Conservation (phyloP, 192 early-diverging fungal species). For the Dissophora globulifera region DNA sequence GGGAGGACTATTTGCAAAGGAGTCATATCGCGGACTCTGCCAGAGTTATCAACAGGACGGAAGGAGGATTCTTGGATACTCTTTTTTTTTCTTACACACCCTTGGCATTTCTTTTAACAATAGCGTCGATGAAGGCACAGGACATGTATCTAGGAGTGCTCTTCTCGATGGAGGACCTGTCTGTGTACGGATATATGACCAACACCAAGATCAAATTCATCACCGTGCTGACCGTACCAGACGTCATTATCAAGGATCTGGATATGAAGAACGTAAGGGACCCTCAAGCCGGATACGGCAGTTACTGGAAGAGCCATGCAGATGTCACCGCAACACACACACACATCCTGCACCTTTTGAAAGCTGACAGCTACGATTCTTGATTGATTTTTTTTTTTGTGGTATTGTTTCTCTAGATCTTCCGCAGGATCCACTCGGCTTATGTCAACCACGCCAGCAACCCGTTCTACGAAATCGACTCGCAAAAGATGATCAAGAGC, state of each 20-base stretch:
- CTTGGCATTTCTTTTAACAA: too few species aligned
- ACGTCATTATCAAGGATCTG: slow-evolving; percentile 80
- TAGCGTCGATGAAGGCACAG: slow-evolving; percentile 67
- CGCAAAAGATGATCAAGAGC: slow-evolving; percentile 62
- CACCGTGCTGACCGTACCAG: slow-evolving; percentile 72
- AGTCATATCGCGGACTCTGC: too few species aligned
- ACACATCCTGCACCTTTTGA: slow-evolving; percentile 7
- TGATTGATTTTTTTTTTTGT: not conserved
- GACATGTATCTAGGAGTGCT: slow-evolving; percentile 91
- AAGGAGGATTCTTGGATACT: too few species aligned
- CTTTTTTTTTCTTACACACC: not conserved
- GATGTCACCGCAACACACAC: slow-evolving; percentile 8
- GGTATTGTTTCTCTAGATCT: slow-evolving; percentile 75
- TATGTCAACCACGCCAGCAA: slow-evolving; percentile 85
- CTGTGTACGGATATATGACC: slow-evolving; percentile 90
- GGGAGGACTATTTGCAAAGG: too few species aligned
- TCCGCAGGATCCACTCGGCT: slow-evolving; percentile 84
- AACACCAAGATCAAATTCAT: slow-evolving; percentile 87
- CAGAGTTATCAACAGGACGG: too few species aligned
- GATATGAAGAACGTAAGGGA: slow-evolving; percentile 80
- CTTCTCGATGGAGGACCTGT: slow-evolving; percentile 89
- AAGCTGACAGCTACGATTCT: too few species aligned
- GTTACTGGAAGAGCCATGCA: too few species aligned
- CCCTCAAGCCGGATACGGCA: too few species aligned
- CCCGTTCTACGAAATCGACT: slow-evolving; percentile 84